phyloP scores from a whole-genome alignment of 1,284 basidiomycete genomes.

The Hymenochaete sp. region DNA sequence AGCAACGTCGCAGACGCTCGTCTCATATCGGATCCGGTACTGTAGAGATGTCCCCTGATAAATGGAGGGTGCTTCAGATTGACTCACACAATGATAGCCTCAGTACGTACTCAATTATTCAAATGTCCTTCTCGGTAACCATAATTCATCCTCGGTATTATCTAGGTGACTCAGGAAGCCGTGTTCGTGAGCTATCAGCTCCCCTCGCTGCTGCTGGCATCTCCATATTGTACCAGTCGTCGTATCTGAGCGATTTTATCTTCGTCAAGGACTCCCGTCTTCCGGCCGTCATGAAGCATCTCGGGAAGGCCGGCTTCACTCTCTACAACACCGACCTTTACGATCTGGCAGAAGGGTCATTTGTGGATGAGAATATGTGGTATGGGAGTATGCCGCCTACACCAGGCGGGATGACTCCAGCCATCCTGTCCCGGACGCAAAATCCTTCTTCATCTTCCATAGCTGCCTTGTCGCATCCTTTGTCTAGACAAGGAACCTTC shows the following conservation, averaged over 20 bases:
- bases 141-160: no score
- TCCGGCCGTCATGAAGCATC: conserved; percentile 50
- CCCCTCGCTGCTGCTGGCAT: conserved; percentile 73
- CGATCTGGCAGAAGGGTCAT: neutral
- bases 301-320: conserved; percentile 55
- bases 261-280: conserved; percentile 65
- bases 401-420: conserved; percentile 24
- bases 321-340: conserved; percentile 33
- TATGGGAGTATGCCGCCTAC: conserved; percentile 3
- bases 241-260: conserved; percentile 79
- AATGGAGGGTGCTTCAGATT: conserved; percentile 69
- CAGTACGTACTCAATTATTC: conserved; percentile 32
- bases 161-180: conserved; percentile 64
- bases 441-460: conserved; percentile 30
- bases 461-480: conserved; percentile 9
- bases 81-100: conserved; percentile 62
- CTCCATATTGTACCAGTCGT: conserved; percentile 78
- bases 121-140: neutral
- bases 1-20: conserved; percentile 20
- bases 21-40: neutral
- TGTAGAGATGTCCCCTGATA: conserved; percentile 59
- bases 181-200: conserved; percentile 70
- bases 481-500: conserved; percentile 3
- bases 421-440: conserved; percentile 39
- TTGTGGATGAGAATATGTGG: conserved; percentile 1